Base-by-base conservation (phyloP, 2,329 filamentous ascomycete genomes). In the Talaromyces pinophilus region DNA sequence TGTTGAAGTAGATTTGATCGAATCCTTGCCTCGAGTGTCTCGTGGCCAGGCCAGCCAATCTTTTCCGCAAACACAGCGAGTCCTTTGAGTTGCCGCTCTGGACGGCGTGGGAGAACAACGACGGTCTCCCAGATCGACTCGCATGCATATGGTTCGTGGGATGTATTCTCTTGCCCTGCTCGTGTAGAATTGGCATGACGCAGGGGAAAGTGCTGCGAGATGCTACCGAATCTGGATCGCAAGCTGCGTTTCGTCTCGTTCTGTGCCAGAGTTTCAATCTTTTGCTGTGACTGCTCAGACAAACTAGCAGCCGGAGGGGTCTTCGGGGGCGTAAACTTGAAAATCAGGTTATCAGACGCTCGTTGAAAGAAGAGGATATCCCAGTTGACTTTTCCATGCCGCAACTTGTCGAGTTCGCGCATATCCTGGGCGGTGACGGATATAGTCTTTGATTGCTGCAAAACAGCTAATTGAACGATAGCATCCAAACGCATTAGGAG, bases 361-460 rank as follows among this genome's bases (percentile, higher is more conserved):
- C 82, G 78, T 25, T 83, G 80, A 6, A 82, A 83, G 19, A 84
- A 77, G 1, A 87, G 77, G 28, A 87, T 73, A 72, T 86, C 84
- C 85, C 85, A 87, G 62, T 85, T 81, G 4, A 84, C 77, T 70
- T 87, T 86, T 5, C 77, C 75, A n/a, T 79, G 82, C 64, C 82
- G 81, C 52, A 83, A 71, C 25, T 77, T 77, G 57, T 82, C 78
- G 62, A 85, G 83, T 6, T 79, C 76, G 22, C 78, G 72, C 15
- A 84, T 75, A 60, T 85, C 82, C 28, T 79, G 73, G 1, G 74
- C 71, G 1, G 78, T 81, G 50, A 85, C 73, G 40, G 74, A 71
- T 28, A 82, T 72, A 22, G 42, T 75, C 7, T 76, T 73, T 0
- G 78, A 74, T 48, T 76, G 73, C 22, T 77, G 74, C 30, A 82